phyloP scores from a whole-genome alignment of 257 asterid genomes.

The Cynanchum wilfordii region DNA sequence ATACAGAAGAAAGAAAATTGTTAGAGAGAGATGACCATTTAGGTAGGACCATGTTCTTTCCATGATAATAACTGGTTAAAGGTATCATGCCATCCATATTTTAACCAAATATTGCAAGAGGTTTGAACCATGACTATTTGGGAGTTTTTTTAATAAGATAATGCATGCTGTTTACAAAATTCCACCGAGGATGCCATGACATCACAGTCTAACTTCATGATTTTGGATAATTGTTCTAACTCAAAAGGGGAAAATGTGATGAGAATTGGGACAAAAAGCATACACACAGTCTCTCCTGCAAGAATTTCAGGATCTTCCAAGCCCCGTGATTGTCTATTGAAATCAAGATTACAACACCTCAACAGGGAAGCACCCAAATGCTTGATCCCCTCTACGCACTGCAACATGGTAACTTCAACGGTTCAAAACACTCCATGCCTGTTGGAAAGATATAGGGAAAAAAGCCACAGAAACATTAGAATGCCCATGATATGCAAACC shows the following conservation, averaged over 20 bases:
- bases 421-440: constrained; percentile 85
- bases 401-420: constrained; percentile 73
- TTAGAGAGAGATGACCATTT: neutral
- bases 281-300: constrained; percentile 98
- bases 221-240: neutral
- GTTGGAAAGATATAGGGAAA: constrained; percentile 20
- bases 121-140: neutral
- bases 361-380: constrained; percentile 82
- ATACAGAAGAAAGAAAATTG: constrained; percentile 13
- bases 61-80: neutral
- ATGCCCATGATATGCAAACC: neutral
- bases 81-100: neutral
- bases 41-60: neutral
- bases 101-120: neutral
- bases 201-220: neutral
- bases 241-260: neutral
- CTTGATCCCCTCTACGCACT: constrained; percentile 84
- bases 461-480: neutral
- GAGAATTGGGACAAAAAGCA: constrained; percentile 28
- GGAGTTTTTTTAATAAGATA: neutral
- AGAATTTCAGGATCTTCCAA: constrained; percentile 95
- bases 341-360: constrained; percentile 84
- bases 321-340: constrained; percentile 64
- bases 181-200: neutral
- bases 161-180: neutral